These are phyloP conservation scores for Alternaria gaisen DNA, from an alignment of 2,329 filamentous ascomycete genomes.

Conservation along the genomic window DNA sequence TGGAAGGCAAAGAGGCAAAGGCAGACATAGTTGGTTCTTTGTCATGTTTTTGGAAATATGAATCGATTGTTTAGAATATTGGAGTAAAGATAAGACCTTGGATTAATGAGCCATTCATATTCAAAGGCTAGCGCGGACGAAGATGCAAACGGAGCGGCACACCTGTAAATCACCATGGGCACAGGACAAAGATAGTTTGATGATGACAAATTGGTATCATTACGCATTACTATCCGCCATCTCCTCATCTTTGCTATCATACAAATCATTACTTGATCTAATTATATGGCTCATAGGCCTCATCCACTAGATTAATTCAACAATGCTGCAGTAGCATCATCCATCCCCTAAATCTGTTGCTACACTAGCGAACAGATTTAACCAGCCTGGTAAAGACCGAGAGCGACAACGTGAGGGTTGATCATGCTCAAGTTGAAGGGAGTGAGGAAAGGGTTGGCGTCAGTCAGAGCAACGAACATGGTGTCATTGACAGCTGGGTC, in stretches of 20 bases:
- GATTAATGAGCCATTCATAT: too few species aligned
- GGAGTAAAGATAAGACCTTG: too few species aligned
- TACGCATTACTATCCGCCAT: constrained; percentile 12
- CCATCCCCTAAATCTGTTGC: neutral
- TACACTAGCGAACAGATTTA: constrained; percentile 50
- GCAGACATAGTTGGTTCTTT: too few species aligned
- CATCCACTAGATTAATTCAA: neutral
- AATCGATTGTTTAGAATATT: too few species aligned
- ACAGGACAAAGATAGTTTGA: neutral
- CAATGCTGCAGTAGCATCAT: neutral
- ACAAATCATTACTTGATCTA: constrained; percentile 6
- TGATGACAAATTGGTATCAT: constrained; percentile 13
- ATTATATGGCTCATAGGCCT: constrained; percentile 16
- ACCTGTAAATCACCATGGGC: neutral
- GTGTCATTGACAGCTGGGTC: constrained; percentile 79
- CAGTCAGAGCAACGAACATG: constrained; percentile 80
- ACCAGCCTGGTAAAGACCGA: constrained; percentile 80
- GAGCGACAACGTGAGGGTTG: constrained; percentile 78
- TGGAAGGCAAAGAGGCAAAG: too few species aligned
- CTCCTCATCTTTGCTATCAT: constrained; percentile 4
- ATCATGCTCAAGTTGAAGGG: constrained; percentile 78
- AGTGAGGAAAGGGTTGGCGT: constrained; percentile 72
- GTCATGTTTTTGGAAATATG: too few species aligned
- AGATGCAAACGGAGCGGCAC: neutral
- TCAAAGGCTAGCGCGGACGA: too few species aligned